Conservation (phyloP, 805 yeast genomes). For the Starmera quercuum region DNA sequence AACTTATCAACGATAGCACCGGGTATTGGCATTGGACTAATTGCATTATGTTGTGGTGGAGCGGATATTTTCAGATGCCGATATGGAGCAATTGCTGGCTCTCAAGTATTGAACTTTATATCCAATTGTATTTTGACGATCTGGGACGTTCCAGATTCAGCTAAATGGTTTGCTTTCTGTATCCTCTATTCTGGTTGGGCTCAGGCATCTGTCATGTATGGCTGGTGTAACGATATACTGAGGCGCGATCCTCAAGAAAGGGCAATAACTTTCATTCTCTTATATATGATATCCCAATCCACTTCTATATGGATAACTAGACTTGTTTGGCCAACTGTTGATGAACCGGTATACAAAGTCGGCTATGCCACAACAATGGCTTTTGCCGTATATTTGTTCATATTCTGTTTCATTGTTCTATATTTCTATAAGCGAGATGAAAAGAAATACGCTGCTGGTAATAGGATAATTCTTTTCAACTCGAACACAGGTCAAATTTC, state of each 20-base stretch:
- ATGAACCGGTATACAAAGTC: constrained; percentile 45
- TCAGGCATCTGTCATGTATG: constrained; percentile 49
- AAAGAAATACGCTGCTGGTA: constrained; percentile 24
- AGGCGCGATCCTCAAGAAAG: constrained; percentile 46
- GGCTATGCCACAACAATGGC: constrained; percentile 40
- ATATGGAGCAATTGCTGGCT: constrained; percentile 35
- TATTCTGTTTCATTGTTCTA: constrained; percentile 21
- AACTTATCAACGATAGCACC: constrained; percentile 35
- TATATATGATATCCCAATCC: constrained; percentile 42
- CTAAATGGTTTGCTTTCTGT: constrained; percentile 45
- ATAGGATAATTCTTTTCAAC: constrained; percentile 29
- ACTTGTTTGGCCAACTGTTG: constrained; percentile 29
- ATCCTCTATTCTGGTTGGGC: constrained; percentile 31
- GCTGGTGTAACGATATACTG: constrained; percentile 55
- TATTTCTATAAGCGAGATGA: constrained; percentile 34
- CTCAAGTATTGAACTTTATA: constrained; percentile 38
- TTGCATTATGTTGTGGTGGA: constrained; percentile 3
- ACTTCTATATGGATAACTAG: constrained; percentile 41
- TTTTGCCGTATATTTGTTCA: constrained; percentile 21
- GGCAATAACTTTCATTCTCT: constrained; percentile 40
- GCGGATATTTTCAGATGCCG: constrained; percentile 29
- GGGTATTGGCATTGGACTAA: constrained; percentile 16
- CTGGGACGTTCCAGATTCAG: constrained; percentile 44
- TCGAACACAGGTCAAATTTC: constrained; percentile 15
- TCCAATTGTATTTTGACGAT: constrained; percentile 42